Base-by-base conservation (phyloP, 129 eudicot genomes). In the Kitagawia praeruptora region DNA sequence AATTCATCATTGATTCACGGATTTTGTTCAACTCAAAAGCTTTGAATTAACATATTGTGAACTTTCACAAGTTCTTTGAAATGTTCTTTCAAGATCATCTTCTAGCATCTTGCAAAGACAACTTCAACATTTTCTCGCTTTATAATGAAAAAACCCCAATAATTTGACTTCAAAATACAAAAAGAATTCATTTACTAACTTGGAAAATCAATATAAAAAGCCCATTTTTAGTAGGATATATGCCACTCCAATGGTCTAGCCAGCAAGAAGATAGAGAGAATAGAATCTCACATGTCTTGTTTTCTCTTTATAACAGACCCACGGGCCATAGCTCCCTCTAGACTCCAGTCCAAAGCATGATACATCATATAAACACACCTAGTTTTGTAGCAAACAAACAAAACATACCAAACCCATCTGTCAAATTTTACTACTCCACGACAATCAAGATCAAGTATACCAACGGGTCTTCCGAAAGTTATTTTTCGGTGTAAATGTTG, bases 221-320 rank as follows among this genome's bases (percentile, higher is more conserved):
- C 1, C 40, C 77, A 74, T 74, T 75, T 75, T 74, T 2, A 45
- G 77, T 75, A 23, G 39, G 39, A 73, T 19, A 41, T 19, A 69
- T 37, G 74, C 23, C 23, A 9, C 49, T 6, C 63, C 27, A 53
- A 34, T 40, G 25, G 16, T 53, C 56, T 51, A 49, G 18, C 77
- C 58, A 25, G 15, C 10, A 25, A 40, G 49, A 41, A 73, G 53
- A 73, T 73, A n/a, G 18, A n/a, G 18, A n/a, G 12, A 23, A 44
- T n/a, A n/a, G 49, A n/a, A 41, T 11, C 47, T 44, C 77, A 73
- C 77, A 73, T 73, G 77, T 28, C 77, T 44, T 73, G 77, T 73
- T 73, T 44, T 73, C 10, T n/a, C 10, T 44, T n/a, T 11, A 25
- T 5, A 44, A 42, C 54, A 53, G 54, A 44, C 51, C 54, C 53